Evolutionary conservation across 768 basidiomycete species (phyloP).

Genomic region (Tylopilus sp.): DNA sequence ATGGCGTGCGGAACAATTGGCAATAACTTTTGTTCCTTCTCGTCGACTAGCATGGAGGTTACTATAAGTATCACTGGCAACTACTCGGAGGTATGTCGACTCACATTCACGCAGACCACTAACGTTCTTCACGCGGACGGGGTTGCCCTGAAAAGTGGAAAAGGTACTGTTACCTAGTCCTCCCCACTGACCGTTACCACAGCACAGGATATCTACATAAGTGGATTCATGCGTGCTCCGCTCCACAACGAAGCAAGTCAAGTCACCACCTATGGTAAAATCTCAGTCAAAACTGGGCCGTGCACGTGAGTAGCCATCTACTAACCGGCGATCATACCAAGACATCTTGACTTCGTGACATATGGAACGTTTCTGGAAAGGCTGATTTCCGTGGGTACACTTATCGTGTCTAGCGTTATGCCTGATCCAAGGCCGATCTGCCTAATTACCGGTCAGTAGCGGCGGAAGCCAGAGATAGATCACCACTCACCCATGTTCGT

Average conservation of each 20-base stretch:
- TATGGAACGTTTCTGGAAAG: constrained; percentile 55
- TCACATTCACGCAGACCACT: constrained; percentile 86
- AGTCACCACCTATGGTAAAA: constrained; percentile 55
- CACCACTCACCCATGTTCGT: constrained; percentile 67
- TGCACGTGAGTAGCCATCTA: neutral
- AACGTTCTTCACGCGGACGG: constrained; percentile 70
- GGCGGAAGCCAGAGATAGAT: neutral
- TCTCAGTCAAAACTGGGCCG: neutral
- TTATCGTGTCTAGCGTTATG: constrained; percentile 62
- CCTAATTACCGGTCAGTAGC: constrained; percentile 34
- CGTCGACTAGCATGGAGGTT: constrained; percentile 51
- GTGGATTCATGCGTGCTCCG: constrained; percentile 35
- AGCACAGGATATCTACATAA: constrained; percentile 60
- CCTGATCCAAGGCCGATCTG: constrained; percentile 78
- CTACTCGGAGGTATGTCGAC: constrained; percentile 22
- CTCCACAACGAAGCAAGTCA: constrained; percentile 76
- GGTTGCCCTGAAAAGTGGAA: constrained; percentile 68
- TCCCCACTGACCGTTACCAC: constrained; percentile 83
- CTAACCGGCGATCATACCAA: constrained; percentile 62
- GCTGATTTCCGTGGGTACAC: constrained; percentile 83
- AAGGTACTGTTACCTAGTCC: constrained; percentile 62
- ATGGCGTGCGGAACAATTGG: constrained; percentile 62
- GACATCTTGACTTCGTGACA: constrained; percentile 55
- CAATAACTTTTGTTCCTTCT: constrained; percentile 52
- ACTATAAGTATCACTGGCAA: constrained; percentile 5